phyloP scores from a whole-genome alignment of 106 monocot genomes.

The Agapanthus africanus region DNA sequence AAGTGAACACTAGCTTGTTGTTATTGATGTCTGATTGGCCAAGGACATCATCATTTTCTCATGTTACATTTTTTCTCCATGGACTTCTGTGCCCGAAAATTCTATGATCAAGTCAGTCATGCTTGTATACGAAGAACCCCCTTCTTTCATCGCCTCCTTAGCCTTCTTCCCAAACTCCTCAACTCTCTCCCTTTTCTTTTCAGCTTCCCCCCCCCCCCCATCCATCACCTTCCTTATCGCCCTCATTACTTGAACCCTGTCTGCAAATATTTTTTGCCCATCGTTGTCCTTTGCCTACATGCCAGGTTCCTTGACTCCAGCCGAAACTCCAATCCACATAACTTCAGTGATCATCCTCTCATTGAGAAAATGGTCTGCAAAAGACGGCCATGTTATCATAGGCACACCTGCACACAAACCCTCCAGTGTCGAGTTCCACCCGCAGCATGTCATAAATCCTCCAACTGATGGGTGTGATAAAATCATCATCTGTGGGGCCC shows the following conservation, averaged over 20 bases:
- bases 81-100: neutral
- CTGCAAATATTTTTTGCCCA: neutral
- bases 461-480: conserved; percentile 18
- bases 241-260: neutral
- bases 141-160: conserved; percentile 2
- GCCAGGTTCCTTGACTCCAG: neutral
- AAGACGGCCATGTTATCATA: conserved; percentile 12
- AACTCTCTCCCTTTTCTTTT: neutral
- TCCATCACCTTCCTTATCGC: conserved; percentile 6
- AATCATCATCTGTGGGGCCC: conserved; percentile 22
- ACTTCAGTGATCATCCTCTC: conserved; percentile 10
- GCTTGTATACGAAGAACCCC: conserved; percentile 4
- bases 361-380: conserved; percentile 4
- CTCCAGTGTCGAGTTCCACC: conserved; percentile 17
- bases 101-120: conserved; percentile 2
- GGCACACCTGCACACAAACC: conserved; percentile 17
- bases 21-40: too few species aligned
- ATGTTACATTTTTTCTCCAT: too few species aligned
- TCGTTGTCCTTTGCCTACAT: neutral
- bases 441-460: conserved; percentile 4
- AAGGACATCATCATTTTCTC: neutral
- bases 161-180: neutral
- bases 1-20: too few species aligned
- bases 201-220: neutral
- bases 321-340: conserved; percentile 10